A percentile compares a stretch with the other conserved stretches of the same genome.
Evolutionary conservation across 2,329 filamentous ascomycete genomes (phyloP).

Genomic region (Chaetothyriales sp.): DNA sequence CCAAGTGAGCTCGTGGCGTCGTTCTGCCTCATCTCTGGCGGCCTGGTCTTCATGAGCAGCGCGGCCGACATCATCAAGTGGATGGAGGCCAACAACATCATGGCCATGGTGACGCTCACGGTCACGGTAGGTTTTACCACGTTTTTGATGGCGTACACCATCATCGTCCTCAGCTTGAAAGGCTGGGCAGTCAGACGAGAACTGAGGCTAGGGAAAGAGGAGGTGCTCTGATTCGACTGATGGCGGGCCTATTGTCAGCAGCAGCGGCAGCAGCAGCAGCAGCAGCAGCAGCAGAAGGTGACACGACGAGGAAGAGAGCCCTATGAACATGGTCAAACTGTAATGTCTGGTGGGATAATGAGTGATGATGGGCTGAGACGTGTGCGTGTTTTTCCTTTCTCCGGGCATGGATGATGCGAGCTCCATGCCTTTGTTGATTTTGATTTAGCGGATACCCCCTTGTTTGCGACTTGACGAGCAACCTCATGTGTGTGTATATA

Average conservation of each 20-base stretch:
- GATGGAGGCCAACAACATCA: constrained; percentile 62
- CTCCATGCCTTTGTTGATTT: neutral
- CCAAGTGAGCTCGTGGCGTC: constrained; percentile 77
- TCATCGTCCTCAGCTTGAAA: constrained; percentile 66
- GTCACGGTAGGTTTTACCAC: constrained; percentile 71
- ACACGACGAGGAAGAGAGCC: too few relatives aligned
- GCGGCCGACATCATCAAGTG: constrained; percentile 59
- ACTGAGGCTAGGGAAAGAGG: constrained; percentile 1
- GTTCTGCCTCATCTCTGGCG: constrained; percentile 77
- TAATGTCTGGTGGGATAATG: neutral
- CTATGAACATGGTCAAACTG: too few relatives aligned
- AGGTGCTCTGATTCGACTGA: neutral
- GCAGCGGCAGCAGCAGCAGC: constrained; percentile 17
- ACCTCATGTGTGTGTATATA: neutral
- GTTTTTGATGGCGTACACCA: constrained; percentile 71
- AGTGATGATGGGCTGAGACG: neutral
- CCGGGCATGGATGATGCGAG: neutral
- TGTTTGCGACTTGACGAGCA: neutral
- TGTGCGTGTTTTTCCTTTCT: neutral
- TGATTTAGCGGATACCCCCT: neutral
- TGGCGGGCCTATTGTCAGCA: neutral
- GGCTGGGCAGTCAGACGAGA: constrained; percentile 56
- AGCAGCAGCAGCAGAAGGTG: constrained; percentile 7
- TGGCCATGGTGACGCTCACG: constrained; percentile 90
- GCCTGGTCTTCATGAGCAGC: constrained; percentile 84